Base-by-base conservation (phyloP, 352 stramenopile species). In the Plasmopara viticola region DNA sequence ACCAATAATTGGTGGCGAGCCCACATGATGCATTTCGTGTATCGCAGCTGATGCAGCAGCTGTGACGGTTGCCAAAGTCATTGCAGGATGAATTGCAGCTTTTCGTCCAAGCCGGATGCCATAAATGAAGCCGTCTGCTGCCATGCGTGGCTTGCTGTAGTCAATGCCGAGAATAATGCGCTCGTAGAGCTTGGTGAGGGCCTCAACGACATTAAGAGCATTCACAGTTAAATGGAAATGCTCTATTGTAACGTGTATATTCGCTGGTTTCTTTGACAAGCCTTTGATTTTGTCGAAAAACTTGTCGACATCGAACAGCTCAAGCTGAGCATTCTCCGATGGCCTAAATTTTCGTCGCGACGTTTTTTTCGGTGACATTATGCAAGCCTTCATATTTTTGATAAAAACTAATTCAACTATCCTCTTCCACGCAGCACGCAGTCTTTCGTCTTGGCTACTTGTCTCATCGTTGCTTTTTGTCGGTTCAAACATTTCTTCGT, bases 101-200 rank as follows among this genome's bases (percentile, higher is more conserved):
- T 88, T 91, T 31, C 81, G 72, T 9, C 81, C 81, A 34, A 91
- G 77, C 13, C 78, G 78, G 52, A 91, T 83, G 6, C 78, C 78
- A 38, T 88, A 90, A 18, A 88, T 62, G 46, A 85, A 78, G 8
- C 51, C 56, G 5, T 87, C 69, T 5, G 66, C 58, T 15, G 68
- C 66, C 12, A 64, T 60, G 5, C 70, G 72, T 15, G 76, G 76
- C 42, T 83, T 84, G 33, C 59, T 70, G 35, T 78, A 84, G 55
- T 87, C 75, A 1, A 86, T 75, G 4, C 77, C 79, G 0, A 87
- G 53, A 6, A 87, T 57, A 0, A 87, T 39, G 5, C 79, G 77
- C 40, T 87, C 79, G 46, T 82, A 87, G 18, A 82, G 45, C 39
- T 86, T 84, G 0, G 74, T 66, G 8, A 86, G 55, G 0, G 74